Percentiles rank a stretch among this genome's conserved stretches.
Conservation (phyloP, 2,329 filamentous ascomycete species). For the Sporothrix brasiliensis region DNA sequence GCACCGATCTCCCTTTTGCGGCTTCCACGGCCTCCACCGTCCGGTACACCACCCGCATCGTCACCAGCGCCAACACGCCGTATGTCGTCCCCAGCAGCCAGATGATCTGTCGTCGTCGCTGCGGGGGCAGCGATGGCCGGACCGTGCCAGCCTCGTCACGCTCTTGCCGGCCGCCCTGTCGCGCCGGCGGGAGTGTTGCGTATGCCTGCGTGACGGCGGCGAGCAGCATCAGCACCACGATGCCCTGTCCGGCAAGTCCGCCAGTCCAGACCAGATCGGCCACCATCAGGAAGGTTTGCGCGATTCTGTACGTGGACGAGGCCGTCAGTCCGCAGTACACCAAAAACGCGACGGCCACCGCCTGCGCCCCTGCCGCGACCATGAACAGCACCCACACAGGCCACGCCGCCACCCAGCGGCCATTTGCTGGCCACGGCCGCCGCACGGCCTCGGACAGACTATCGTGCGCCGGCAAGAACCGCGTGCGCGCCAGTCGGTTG, state of each 20-base stretch:
- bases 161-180: constrained; percentile 12
- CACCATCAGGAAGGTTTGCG: background rate
- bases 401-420: constrained; percentile 15
- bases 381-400: constrained; percentile 17
- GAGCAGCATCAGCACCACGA: background rate
- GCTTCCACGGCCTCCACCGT: background rate
- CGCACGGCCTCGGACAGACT: background rate
- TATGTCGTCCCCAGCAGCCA: constrained; percentile 23
- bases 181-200: constrained; percentile 17
- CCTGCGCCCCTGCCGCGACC: constrained; percentile 9
- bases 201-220: constrained; percentile 2
- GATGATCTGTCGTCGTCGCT: background rate
- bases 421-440: constrained; percentile 9
- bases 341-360: constrained; percentile 3
- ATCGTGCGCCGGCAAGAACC: constrained; percentile 20
- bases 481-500: constrained; percentile 2
- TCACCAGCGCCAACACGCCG: constrained; percentile 10
- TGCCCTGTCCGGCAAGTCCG: constrained; percentile 4
- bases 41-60: constrained; percentile 8
- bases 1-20: background rate
- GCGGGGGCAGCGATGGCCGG: background rate
- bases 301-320: background rate
- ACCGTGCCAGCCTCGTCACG: background rate
- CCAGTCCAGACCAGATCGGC: constrained; percentile 13
- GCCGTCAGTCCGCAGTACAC: constrained; percentile 10